Percentiles rank a stretch among this genome's conserved stretches.
These are phyloP conservation scores for Fusarium equiseti DNA, from an alignment of 2,329 filamentous ascomycete genomes.

Conservation along the genomic window DNA sequence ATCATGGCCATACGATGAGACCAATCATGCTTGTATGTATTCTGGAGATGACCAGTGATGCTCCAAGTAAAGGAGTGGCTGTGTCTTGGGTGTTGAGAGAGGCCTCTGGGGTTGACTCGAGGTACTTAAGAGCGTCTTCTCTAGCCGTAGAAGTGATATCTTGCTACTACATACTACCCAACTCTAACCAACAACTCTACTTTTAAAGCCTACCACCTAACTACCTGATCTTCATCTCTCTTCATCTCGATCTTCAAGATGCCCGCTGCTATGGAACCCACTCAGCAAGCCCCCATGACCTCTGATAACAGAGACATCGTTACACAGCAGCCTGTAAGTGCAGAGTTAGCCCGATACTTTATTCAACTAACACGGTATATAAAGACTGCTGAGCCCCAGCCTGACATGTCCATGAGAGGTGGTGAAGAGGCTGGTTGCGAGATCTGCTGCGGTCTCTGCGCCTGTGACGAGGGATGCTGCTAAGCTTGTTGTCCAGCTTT, in stretches of 20 bases:
- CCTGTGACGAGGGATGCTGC: slow-evolving; percentile 59
- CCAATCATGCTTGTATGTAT: slow-evolving; percentile 19
- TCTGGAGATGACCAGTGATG: slow-evolving; percentile 4
- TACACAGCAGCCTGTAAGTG: slow-evolving; percentile 58
- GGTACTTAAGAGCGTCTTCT: slow-evolving; percentile 33
- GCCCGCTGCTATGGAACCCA: slow-evolving; percentile 56
- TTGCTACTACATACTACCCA: slow-evolving; percentile 25
- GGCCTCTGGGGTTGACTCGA: slow-evolving; percentile 25
- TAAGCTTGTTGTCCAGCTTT: slow-evolving; percentile 33
- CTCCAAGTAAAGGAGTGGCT: slow-evolving; percentile 14
- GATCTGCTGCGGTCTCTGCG: slow-evolving; percentile 61
- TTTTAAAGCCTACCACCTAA: slow-evolving; percentile 17
- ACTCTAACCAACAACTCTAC: slow-evolving; percentile 29
- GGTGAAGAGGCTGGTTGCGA: slow-evolving; percentile 61
- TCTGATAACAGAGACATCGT: slow-evolving; percentile 53
- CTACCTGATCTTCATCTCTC: not conserved
- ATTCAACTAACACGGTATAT: slow-evolving; percentile 14
- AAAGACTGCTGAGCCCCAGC: slow-evolving; percentile 56
- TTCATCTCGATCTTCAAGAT: slow-evolving; percentile 48
- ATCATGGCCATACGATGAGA: slow-evolving; percentile 11
- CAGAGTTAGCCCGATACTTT: not conserved
- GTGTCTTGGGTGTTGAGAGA: slow-evolving; percentile 14
- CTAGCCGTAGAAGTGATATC: slow-evolving; percentile 28
- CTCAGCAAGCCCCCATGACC: slow-evolving; percentile 60
- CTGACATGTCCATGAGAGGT: slow-evolving; percentile 58